Base-by-base conservation (phyloP, 139 green algal genomes). In the Chlorella sp. region DNA sequence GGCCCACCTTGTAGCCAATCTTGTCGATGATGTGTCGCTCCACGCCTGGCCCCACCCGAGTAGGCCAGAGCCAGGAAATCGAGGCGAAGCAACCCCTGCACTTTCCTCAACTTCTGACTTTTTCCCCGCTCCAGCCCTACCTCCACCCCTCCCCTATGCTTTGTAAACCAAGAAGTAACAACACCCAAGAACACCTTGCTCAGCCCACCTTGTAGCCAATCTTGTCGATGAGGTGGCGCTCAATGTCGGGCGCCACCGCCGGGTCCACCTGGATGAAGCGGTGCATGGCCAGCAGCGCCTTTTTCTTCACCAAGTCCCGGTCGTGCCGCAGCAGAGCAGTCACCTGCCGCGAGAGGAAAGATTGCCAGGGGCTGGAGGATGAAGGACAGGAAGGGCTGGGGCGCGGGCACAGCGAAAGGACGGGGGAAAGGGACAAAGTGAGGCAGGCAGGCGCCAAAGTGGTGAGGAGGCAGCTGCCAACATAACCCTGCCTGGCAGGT, bases 211-310 rank as follows among this genome's bases (percentile, higher is more conserved):
- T 93, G 79, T 93, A 91, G 3, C 91, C 91, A 30, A 93, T 83
- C 40, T 90, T 91, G 32, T 94, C 91, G 15, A 93, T 85, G 48
- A 94, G 85, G 24, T 75, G 37, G 30, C 71, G 86, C n/a, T 93
- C 90, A 64, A 93, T 39, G 22, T 93, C 91, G 57, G 85, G 81
- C 0, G 76, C 77, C n/a, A 91, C 71, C 18, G 87, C 57, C 0
- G 96, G 95, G 91, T 98, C 96, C 86, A 98, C 91, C 87, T 94
- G 93, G 24, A 95, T 36, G 87, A 98, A 97, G 19, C 92, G 91
- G 68, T 98, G 96, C 86, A 99, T 92, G 26, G 95, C 97, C 95
- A 99, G 97, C 42, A 99, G 93, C 14, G 98, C 97, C 90, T 99
- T 99, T 89, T 99, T 99, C 85, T 97, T 95, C 34, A 99, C 97